Evolutionary conservation across 2,329 filamentous ascomycete genomes (phyloP).

Genomic region (Penicillium sp.): DNA sequence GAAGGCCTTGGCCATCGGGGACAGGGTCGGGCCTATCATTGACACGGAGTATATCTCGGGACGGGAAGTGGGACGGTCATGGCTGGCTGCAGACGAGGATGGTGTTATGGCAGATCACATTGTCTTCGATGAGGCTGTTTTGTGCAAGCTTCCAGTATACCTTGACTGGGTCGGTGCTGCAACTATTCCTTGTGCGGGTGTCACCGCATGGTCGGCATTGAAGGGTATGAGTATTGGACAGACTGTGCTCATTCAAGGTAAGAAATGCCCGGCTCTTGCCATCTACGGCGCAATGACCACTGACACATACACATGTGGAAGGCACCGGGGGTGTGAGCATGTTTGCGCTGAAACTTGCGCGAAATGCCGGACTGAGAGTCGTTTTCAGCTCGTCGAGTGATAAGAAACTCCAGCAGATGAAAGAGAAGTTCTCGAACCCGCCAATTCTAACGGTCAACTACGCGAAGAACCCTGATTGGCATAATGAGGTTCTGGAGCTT

Average conservation of each 20-base stretch:
- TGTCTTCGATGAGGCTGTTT: not conserved
- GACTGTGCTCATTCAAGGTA: not conserved
- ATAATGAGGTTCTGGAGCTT: not conserved
- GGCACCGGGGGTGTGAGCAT: not conserved
- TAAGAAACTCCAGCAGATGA: not conserved
- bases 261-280: not conserved
- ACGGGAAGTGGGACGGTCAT: not conserved
- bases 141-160: not conserved
- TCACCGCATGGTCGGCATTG: not conserved
- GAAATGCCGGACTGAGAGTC: not conserved
- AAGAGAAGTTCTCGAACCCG: not conserved
- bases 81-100: not conserved
- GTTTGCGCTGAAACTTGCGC: not conserved
- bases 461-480: not conserved
- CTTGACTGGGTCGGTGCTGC: not conserved
- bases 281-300: not conserved
- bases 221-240: not conserved
- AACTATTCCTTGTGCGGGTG: not conserved
- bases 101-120: not conserved
- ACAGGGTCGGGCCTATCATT: not conserved
- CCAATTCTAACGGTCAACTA: not conserved
- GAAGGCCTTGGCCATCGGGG: not conserved
- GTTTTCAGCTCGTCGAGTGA: not conserved
- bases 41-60: not conserved
- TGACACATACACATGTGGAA: not conserved